Base-by-base conservation (phyloP, 2,329 filamentous ascomycete genomes). In the Apiospora hydei region DNA sequence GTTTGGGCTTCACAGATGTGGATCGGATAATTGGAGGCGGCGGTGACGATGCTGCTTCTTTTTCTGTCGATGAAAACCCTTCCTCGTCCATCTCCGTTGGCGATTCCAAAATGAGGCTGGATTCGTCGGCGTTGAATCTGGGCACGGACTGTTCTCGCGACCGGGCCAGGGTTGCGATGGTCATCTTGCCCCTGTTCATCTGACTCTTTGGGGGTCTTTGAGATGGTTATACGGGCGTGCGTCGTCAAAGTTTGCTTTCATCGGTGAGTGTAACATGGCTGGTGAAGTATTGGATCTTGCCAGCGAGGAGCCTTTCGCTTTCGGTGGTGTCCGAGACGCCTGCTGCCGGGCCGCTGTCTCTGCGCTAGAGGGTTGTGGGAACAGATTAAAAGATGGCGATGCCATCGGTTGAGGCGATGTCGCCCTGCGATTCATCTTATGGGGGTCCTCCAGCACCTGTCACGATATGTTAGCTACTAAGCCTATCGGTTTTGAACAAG, bases 251-350 rank as follows among this genome's bases (percentile, higher is more conserved):
- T 70, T 80, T 6, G 80, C 75, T 30, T 77, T 78, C 1, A 79
- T 80, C 1, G 87, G 86, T 5, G 87, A 88, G 4, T 80, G 81
- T 7, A 87, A 77, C 26, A 81, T 78, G 18, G 85, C 86, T 1
- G 89, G 88, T 18, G 87, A 88, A 4, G 89, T 90, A 74, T 88
- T 88, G 2, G 89, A 88, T 41, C 89, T 85, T 26, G 57, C 57
- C 34, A 64, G 34, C 18, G 57, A 64, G 11, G 34, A 3, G 10
- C 57, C 57, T 41, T 64, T 64, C 18, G 8, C 21, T 41, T 34
- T 18, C 4, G 34, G 57, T n/a, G 18, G 5, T 18, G 34, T 38
- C 18, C 34, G 57, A 10, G 30, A 30, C 34, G 30, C 53, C 41
- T 66, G 61, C 14, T 21, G 30, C n/a, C 46, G 67, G 44, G 74